Conservation (phyloP, 1,284 basidiomycete genomes). For the Chalciporus sp. region DNA sequence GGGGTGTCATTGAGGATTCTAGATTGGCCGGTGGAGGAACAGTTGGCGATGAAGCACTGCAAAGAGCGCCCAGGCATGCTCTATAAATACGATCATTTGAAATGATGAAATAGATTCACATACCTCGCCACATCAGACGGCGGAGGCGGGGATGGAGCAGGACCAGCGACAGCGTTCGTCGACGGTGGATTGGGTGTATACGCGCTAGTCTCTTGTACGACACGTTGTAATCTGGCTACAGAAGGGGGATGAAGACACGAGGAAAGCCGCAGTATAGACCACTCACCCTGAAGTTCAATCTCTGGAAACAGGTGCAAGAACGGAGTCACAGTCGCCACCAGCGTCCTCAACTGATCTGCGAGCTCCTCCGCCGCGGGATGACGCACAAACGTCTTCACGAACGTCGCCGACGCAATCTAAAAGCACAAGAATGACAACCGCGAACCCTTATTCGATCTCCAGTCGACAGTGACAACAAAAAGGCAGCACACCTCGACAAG, state of each 20-base stretch:
- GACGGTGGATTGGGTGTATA: background rate
- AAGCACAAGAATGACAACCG: background rate
- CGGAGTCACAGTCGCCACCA: slow-evolving; percentile 23
- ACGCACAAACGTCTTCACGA: slow-evolving; percentile 14
- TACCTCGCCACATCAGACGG: slow-evolving; percentile 12
- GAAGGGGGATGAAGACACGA: background rate
- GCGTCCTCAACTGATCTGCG: slow-evolving; percentile 16
- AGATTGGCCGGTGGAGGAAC: background rate
- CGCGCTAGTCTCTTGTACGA: slow-evolving; percentile 12
- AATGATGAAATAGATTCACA: slow-evolving; percentile 6
- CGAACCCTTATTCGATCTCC: background rate
- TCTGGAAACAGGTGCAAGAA: slow-evolving; percentile 26
- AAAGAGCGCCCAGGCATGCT: background rate
- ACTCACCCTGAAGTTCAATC: slow-evolving; percentile 26
- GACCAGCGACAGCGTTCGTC: background rate
- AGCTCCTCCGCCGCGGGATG: slow-evolving; percentile 4
- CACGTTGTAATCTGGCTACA: slow-evolving; percentile 23
- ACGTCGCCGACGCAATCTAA: slow-evolving; percentile 28
- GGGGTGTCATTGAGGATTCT: background rate
- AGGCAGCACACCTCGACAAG: slow-evolving; percentile 30
- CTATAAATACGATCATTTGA: slow-evolving; percentile 4
- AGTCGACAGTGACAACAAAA: background rate
- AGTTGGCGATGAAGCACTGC: slow-evolving; percentile 3
- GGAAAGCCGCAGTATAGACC: background rate
- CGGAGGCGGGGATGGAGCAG: slow-evolving; percentile 1